Evolutionary conservation across 2,329 filamentous ascomycete genomes (phyloP).

Genomic region (Trichocomaceae sp.): DNA sequence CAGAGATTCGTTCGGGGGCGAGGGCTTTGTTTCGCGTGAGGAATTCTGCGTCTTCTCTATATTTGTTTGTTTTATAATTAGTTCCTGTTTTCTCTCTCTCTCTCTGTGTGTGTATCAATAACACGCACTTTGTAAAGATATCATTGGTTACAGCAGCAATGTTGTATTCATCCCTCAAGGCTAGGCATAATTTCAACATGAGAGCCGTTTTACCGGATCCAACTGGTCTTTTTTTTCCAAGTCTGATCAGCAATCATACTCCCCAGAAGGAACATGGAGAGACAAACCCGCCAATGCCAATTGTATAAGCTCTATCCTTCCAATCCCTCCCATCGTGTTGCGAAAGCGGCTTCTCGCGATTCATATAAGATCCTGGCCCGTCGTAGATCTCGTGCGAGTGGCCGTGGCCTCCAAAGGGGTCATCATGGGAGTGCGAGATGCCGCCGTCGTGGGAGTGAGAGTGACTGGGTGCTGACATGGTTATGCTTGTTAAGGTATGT

Average conservation of each 20-base stretch:
- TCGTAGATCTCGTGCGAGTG: conserved; percentile 94
- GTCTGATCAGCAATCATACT: neutral
- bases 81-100: neutral
- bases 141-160: conserved; percentile 97
- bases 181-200: conserved; percentile 86
- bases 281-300: conserved; percentile 91
- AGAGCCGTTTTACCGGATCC: conserved; percentile 95
- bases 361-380: conserved; percentile 82
- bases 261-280: neutral
- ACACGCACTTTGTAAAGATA: conserved; percentile 74
- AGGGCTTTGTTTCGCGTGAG: conserved; percentile 80
- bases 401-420: conserved; percentile 61
- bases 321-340: conserved; percentile 68
- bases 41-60: conserved; percentile 90
- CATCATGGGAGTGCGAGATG: conserved; percentile 53
- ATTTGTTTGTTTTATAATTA: neutral
- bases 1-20: conserved; percentile 73
- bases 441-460: conserved; percentile 28
- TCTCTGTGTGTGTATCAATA: too few species aligned
- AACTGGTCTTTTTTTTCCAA: conserved; percentile 71
- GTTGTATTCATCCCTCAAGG: conserved; percentile 71
- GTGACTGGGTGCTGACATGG: conserved; percentile 3
- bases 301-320: conserved; percentile 82
- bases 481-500: neutral
- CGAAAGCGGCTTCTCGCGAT: conserved; percentile 87